phyloP scores from a whole-genome alignment of 2,329 filamentous ascomycete species.

The Lachnellula arida region DNA sequence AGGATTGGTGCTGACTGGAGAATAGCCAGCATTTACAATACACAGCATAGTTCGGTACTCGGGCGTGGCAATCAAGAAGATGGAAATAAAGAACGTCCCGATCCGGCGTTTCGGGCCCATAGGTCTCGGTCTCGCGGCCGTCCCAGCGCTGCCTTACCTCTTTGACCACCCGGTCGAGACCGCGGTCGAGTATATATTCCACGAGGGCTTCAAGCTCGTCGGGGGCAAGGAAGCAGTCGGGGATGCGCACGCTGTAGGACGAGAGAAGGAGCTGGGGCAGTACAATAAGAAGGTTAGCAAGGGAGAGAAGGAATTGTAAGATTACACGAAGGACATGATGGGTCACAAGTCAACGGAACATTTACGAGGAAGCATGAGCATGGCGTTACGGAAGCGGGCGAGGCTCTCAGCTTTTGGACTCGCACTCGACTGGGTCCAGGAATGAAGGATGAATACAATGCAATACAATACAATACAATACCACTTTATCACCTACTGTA shows the following conservation, averaged over 20 bases:
- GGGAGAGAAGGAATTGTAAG: conserved; percentile 21
- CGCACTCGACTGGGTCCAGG: neutral
- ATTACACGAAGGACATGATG: neutral
- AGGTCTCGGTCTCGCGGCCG: conserved; percentile 70
- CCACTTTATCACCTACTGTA: neutral
- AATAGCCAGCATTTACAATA: conserved; percentile 23
- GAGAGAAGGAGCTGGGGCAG: conserved; percentile 41
- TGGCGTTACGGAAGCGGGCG: conserved; percentile 2
- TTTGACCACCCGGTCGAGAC: conserved; percentile 93
- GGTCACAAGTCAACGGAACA: neutral
- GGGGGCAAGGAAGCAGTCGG: conserved; percentile 59
- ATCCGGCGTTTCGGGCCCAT: conserved; percentile 87
- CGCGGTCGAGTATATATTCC: conserved; percentile 85
- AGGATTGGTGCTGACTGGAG: neutral
- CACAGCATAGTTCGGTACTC: conserved; percentile 81
- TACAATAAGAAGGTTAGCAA: conserved; percentile 9
- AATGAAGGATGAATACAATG: neutral
- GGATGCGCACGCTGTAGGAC: conserved; percentile 48
- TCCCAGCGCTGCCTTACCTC: conserved; percentile 76
- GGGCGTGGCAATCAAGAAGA: conserved; percentile 70
- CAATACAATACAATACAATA: neutral
- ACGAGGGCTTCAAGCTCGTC: conserved; percentile 70
- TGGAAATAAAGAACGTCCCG: conserved; percentile 64
- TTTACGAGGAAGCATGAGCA: neutral
- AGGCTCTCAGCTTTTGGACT: conserved; percentile 4